Percentiles rank a stretch among this genome's conserved stretches.
phyloP scores from a whole-genome alignment of 2,329 filamentous ascomycete genomes.

The Aspergillus calidoustus region DNA sequence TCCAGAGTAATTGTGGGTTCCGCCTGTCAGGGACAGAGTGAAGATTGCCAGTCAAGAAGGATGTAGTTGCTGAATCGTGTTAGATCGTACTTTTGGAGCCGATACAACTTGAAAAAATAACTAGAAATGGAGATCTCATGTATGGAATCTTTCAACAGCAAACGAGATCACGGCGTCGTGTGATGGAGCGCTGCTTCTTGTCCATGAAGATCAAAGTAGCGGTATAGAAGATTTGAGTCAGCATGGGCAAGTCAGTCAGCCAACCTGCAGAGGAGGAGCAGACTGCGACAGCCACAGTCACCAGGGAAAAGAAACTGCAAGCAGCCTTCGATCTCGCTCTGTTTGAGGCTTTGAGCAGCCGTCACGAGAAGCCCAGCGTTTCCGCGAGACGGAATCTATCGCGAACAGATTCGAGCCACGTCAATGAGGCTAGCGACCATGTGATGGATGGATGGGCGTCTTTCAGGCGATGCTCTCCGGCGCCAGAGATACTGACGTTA shows the following conservation, averaged over 20 bases:
- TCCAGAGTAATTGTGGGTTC: not conserved
- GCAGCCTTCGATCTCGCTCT: not conserved
- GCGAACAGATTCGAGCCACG: slow-evolving; percentile 27
- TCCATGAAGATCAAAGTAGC: slow-evolving; percentile 22
- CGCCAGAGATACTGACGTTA: slow-evolving; percentile 9
- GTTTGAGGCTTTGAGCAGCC: slow-evolving; percentile 14
- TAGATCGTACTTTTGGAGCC: slow-evolving; percentile 12
- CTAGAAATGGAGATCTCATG: slow-evolving; percentile 9
- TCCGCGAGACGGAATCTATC: slow-evolving; percentile 18
- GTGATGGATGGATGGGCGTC: slow-evolving; percentile 18
- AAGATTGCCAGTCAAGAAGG: not conserved
- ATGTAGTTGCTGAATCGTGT: not conserved
- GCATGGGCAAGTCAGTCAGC: slow-evolving; percentile 9
- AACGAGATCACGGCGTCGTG: slow-evolving; percentile 22
- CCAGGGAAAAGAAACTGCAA: not conserved
- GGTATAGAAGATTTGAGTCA: slow-evolving; percentile 24
- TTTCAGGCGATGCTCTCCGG: not conserved
- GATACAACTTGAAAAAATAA: slow-evolving; percentile 9
- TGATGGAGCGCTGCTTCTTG: slow-evolving; percentile 17
- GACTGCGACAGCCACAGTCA: not conserved
- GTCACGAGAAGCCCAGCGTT: slow-evolving; percentile 23
- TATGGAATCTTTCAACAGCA: slow-evolving; percentile 9
- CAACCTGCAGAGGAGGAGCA: not conserved
- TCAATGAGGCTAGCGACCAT: slow-evolving; percentile 21
- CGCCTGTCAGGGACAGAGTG: not conserved